These are phyloP conservation scores for Penicillium mononematosum DNA, from an alignment of 495 filamentous ascomycete species.

Conservation along the genomic window DNA sequence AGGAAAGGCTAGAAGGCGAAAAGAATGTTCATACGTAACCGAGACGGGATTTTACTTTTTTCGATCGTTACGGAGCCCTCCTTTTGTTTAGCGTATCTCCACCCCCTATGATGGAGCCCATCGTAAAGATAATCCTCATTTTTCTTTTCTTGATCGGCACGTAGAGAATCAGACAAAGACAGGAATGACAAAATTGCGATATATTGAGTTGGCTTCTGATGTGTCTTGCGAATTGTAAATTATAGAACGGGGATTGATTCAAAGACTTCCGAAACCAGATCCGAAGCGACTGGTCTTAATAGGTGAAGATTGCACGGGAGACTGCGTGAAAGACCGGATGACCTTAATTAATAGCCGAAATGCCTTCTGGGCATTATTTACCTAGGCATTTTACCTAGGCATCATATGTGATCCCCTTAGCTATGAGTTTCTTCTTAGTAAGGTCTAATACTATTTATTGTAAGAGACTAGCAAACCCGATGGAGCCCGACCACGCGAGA, in stretches of 20 bases:
- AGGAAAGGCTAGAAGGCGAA: conserved; percentile 42
- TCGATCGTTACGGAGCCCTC: neutral
- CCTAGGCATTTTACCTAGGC: conserved; percentile 33
- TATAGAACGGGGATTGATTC: conserved; percentile 5
- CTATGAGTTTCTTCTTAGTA: neutral
- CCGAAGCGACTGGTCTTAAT: conserved; percentile 12
- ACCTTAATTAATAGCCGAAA: conserved; percentile 21
- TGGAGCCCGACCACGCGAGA: conserved; percentile 33
- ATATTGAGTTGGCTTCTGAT: conserved; percentile 17
- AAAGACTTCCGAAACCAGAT: conserved; percentile 18
- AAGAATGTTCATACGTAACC: conserved; percentile 45
- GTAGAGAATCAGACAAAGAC: conserved; percentile 5
- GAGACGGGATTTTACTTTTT: conserved; percentile 33
- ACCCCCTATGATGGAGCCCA: conserved; percentile 20
- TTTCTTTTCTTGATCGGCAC: neutral
- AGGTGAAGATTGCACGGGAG: conserved; percentile 17
- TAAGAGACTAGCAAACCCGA: conserved; percentile 16
- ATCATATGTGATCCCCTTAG: conserved; percentile 28
- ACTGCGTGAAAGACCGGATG: conserved; percentile 19
- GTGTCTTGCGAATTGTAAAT: conserved; percentile 7
- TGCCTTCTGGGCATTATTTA: conserved; percentile 11
- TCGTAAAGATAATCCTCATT: conserved; percentile 9
- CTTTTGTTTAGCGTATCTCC: conserved; percentile 10
- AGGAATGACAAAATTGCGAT: conserved; percentile 5
- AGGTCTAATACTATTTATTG: conserved; percentile 6